These are phyloP conservation scores for Tulasnella sp. DNA, from an alignment of 768 basidiomycete genomes.

Conservation along the genomic window DNA sequence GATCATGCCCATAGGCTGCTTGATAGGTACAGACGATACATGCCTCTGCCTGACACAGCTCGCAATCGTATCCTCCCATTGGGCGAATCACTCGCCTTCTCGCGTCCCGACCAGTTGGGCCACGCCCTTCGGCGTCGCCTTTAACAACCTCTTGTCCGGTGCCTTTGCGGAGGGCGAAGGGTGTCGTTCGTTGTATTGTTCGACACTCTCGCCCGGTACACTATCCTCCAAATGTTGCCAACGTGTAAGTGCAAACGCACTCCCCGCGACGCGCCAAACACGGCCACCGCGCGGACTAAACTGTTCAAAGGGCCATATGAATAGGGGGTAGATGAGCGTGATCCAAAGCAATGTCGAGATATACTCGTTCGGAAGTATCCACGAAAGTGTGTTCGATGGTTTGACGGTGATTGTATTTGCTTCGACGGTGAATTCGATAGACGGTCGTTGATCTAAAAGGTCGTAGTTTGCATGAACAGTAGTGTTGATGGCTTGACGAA, in stretches of 20 bases:
- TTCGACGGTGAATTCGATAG: constrained; percentile 36
- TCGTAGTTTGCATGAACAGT: constrained; percentile 33
- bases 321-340: constrained; percentile 53
- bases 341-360: constrained; percentile 56
- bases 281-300: constrained; percentile 59
- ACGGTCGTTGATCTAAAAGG: constrained; percentile 24
- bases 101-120: constrained; percentile 40
- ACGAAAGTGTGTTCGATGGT: constrained; percentile 52
- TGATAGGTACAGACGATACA: constrained; percentile 10
- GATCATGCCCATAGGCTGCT: constrained; percentile 8
- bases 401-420: constrained; percentile 47
- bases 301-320: constrained; percentile 65
- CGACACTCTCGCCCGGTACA: constrained; percentile 15
- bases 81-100: constrained; percentile 69
- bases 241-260: constrained; percentile 6
- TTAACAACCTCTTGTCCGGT: constrained; percentile 15
- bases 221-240: constrained; percentile 17
- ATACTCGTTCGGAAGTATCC: constrained; percentile 57
- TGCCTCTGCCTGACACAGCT: constrained; percentile 37
- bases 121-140: constrained; percentile 25
- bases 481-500: constrained; percentile 30
- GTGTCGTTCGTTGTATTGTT: neutral
- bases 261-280: constrained; percentile 34
- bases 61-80: constrained; percentile 59
- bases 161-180: constrained; percentile 2